Conservation (phyloP, 495 filamentous ascomycete genomes). For the Gamarada debralockiae region DNA sequence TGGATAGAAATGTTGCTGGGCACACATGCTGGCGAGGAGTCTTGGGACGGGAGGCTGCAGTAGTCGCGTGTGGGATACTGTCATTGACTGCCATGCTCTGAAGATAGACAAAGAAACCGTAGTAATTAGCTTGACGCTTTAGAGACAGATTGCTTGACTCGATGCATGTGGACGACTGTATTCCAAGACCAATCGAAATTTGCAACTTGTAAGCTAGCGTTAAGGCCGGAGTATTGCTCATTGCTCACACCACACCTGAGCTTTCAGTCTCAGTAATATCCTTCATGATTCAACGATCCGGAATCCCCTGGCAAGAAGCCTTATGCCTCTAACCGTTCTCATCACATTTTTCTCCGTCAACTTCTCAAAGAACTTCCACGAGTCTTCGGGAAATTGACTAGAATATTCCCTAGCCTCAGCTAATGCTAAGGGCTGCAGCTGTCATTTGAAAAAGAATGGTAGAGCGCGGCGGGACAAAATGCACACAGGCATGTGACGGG, state of each 20-base stretch:
- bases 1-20: constrained; percentile 18
- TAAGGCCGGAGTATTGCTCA: constrained; percentile 35
- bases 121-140: constrained; percentile 19
- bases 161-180: constrained; percentile 43
- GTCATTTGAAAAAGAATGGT: constrained; percentile 27
- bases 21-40: constrained; percentile 22
- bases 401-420: constrained; percentile 26
- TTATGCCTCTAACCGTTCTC: constrained; percentile 20
- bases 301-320: constrained; percentile 2
- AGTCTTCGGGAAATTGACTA: constrained; percentile 22
- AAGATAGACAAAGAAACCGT: constrained; percentile 22
- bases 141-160: constrained; percentile 43
- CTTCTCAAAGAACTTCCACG: constrained; percentile 23
- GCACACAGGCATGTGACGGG: constrained; percentile 16
- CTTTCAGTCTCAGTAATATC: constrained; percentile 24
- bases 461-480: constrained; percentile 8
- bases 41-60: constrained; percentile 25
- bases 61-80: constrained; percentile 17
- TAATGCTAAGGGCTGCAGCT: constrained; percentile 33
- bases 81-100: constrained; percentile 8
- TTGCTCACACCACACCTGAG: constrained; percentile 11
- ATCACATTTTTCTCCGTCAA: constrained; percentile 18
- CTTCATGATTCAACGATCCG: constrained; percentile 1
- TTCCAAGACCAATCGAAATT: constrained; percentile 29
- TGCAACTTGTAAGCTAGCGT: constrained; percentile 31